Conservation (phyloP, 441 rosid species). For the Eutrema salsugineum region DNA sequence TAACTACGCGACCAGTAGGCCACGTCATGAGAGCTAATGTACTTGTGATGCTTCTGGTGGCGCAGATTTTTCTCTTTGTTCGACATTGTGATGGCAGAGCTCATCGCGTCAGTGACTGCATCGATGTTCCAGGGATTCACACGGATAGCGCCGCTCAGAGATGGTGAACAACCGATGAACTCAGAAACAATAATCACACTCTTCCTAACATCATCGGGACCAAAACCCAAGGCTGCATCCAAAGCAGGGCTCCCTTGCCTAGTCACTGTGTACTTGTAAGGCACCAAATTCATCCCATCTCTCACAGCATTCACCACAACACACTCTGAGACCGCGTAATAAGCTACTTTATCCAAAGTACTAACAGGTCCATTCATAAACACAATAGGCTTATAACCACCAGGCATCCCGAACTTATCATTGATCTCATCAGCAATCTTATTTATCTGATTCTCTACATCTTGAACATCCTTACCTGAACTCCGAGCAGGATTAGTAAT, state of each 20-base stretch:
- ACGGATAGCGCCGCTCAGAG: slow-evolving; percentile 83
- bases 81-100: slow-evolving; percentile 41
- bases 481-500: slow-evolving; percentile 80
- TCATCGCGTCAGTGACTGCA: slow-evolving; percentile 61
- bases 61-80: slow-evolving; percentile 63
- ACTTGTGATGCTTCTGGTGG: slow-evolving; percentile 84
- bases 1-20: slow-evolving; percentile 81
- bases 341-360: slow-evolving; percentile 64
- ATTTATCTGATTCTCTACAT: slow-evolving; percentile 44
- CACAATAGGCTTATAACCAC: slow-evolving; percentile 70
- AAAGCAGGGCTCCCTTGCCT: slow-evolving; percentile 68
- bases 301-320: slow-evolving; percentile 79
- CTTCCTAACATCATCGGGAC: slow-evolving; percentile 41
- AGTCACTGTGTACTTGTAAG: slow-evolving; percentile 71
- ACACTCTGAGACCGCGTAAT: slow-evolving; percentile 68
- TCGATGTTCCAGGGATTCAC: slow-evolving; percentile 83
- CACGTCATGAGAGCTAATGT: slow-evolving; percentile 77
- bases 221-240: slow-evolving; percentile 47
- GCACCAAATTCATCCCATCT: slow-evolving; percentile 90
- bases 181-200: slow-evolving; percentile 83
- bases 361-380: slow-evolving; percentile 52
- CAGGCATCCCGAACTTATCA: slow-evolving; percentile 41
- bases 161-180: slow-evolving; percentile 87
- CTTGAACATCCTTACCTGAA: slow-evolving; percentile 67
- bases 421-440: slow-evolving; percentile 45